Percentiles rank a stretch among this genome's conserved stretches.
These are phyloP conservation scores for Terfezia claveryi DNA, from an alignment of 495 filamentous ascomycete species.

Conservation along the genomic window DNA sequence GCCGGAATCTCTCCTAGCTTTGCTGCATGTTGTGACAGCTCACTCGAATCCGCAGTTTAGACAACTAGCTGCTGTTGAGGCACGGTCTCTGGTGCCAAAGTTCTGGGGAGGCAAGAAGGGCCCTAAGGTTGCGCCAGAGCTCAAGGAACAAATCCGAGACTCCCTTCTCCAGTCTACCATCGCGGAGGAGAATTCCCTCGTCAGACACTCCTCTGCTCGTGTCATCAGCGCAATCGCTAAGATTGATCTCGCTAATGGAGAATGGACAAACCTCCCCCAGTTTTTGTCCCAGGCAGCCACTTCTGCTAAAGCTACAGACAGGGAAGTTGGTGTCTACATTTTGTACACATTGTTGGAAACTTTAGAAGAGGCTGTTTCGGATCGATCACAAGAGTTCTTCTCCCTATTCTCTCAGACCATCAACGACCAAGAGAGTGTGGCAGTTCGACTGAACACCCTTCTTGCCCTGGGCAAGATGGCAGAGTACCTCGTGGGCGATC, in stretches of 20 bases:
- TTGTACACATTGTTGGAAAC: constrained; percentile 77
- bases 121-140: constrained; percentile 16
- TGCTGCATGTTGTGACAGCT: constrained; percentile 63
- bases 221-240: constrained; percentile 72
- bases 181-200: constrained; percentile 46
- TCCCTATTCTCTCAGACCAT: constrained; percentile 71
- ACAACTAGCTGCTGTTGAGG: constrained; percentile 79
- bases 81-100: constrained; percentile 55
- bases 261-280: constrained; percentile 66
- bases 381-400: constrained; percentile 56
- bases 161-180: constrained; percentile 64
- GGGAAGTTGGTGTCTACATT: constrained; percentile 80
- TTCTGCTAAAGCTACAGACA: constrained; percentile 47
- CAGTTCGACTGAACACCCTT: constrained; percentile 87
- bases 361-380: constrained; percentile 54
- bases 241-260: constrained; percentile 62
- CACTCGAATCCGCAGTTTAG: constrained; percentile 50
- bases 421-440: constrained; percentile 66
- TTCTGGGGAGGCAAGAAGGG: constrained; percentile 42
- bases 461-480: constrained; percentile 76
- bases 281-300: constrained; percentile 50
- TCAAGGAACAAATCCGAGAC: constrained; percentile 57
- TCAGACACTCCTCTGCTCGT: constrained; percentile 69
- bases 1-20: constrained; percentile 55
- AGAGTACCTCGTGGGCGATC: constrained; percentile 67